Evolutionary conservation across 2,329 filamentous ascomycete genomes (phyloP), one percentile per base, ranked within the genome.

Genomic region (Sporothrix phasma): DNA sequence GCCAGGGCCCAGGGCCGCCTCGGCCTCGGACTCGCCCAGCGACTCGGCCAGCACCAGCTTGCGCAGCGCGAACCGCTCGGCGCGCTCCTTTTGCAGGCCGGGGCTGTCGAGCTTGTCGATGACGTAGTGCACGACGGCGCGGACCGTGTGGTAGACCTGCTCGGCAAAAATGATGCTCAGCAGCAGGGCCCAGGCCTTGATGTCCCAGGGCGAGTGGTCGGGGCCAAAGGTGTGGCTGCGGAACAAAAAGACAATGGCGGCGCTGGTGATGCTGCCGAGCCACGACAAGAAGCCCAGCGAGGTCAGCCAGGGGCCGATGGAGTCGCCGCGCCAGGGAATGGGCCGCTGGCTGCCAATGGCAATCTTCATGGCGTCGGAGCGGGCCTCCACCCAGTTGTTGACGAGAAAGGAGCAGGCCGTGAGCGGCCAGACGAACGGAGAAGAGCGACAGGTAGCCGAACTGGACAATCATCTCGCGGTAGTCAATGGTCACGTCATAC

Each of bases 321-420:
- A 94, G 76, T 97, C 94, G 1, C 91, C 87, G 62, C 94, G 86
- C 83, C 89, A 91, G 0, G 94, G 94, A 43, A 90, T 90, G 0
- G 94, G 94, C 3, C 94, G 87, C 71, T 93, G 88, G 80, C 90
- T 92, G 74, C 92, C 88, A 56, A 91, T 81, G 64, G 92, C 92
- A 70, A 97, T 96, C 75, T 99, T 99, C 77, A 96, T 83, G 2
- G 69, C 92, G 72, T 99, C 94, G 0, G 90, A 90, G 47, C 94
- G 89, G 45, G 97, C 83, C 73, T 97, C 94, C 64, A 99, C 79
- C 92, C 93, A 97, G 77, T 97, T 95, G 77, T 97, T 97, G 75
- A 94, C 79, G 13, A 97, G 78, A 78, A 97, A 97, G 1, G 89
- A 93, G 64, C 91, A 81, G 1, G 89, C 88, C 0, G 93, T 92